A percentile compares a stretch with the other conserved stretches of the same genome.
These are phyloP conservation scores for Arthrobotrys megalospora DNA, from an alignment of 2,329 filamentous ascomycete species.

Conservation along the genomic window DNA sequence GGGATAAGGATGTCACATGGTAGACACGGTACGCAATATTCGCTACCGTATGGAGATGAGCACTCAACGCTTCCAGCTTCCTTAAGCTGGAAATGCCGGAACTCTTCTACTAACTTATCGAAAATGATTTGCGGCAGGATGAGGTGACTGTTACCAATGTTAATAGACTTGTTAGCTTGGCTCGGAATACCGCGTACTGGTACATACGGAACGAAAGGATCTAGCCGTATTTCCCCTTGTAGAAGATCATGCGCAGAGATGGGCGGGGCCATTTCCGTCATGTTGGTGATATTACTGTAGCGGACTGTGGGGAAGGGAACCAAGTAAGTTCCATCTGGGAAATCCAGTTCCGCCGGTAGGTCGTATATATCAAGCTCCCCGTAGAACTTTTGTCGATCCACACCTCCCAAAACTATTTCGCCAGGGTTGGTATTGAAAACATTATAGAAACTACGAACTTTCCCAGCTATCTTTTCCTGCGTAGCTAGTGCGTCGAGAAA, in stretches of 20 bases:
- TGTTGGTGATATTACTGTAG: not conserved
- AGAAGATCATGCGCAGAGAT: too few relatives aligned
- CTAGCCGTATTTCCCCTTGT: too few relatives aligned
- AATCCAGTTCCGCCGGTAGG: too few relatives aligned
- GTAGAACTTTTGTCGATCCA: slow-evolving; percentile 32
- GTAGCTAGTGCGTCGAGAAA: slow-evolving; percentile 7
- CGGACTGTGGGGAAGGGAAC: not conserved
- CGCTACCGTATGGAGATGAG: not conserved
- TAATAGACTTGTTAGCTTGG: too few relatives aligned
- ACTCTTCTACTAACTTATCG: not conserved
- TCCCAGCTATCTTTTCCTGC: slow-evolving; percentile 18
- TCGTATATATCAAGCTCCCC: slow-evolving; percentile 21
- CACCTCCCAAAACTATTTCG: slow-evolving; percentile 11
- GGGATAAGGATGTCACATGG: slow-evolving; percentile 5
- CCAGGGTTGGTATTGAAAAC: not conserved
- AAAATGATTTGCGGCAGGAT: too few relatives aligned
- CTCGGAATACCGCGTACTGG: too few relatives aligned
- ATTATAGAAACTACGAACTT: slow-evolving; percentile 24
- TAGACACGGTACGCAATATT: too few relatives aligned
- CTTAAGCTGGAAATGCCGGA: not conserved
- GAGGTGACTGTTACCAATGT: too few relatives aligned
- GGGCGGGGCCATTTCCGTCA: too few relatives aligned
- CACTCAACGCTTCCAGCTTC: not conserved
- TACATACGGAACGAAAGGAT: too few relatives aligned
- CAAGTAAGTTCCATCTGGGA: not conserved